Conservation (phyloP, 2,329 filamentous ascomycete genomes). For the Cordyceps militaris region DNA sequence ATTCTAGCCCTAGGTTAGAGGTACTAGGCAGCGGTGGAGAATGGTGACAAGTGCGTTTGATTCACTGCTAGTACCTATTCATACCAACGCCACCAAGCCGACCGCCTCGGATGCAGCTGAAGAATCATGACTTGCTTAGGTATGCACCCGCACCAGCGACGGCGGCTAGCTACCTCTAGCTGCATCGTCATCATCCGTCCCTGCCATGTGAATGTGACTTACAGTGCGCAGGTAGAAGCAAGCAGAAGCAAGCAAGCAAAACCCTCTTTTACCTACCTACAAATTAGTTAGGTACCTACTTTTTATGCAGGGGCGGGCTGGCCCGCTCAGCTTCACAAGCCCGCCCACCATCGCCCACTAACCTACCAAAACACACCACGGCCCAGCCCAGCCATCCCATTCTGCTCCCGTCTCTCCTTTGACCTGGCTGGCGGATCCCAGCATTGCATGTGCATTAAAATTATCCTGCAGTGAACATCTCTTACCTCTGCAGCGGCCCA, state of each 20-base stretch:
- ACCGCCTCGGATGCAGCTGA: neutral
- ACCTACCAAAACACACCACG: neutral
- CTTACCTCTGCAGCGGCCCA: neutral
- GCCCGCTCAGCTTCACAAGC: neutral
- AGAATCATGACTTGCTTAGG: neutral
- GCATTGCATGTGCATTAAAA: neutral
- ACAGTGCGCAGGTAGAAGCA: no score
- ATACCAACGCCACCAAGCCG: neutral
- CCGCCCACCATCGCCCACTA: neutral
- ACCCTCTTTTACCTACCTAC: no score
- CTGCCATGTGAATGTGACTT: neutral
- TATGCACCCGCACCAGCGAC: neutral
- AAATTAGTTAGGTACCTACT: neutral
- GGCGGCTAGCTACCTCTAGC: no score
- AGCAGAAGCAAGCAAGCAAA: no score
- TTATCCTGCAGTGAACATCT: neutral
- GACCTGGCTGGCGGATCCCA: neutral
- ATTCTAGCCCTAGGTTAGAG: no score
- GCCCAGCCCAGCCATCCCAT: conserved; percentile 7
- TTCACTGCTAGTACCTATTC: neutral
- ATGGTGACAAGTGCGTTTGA: neutral
- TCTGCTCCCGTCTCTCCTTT: neutral
- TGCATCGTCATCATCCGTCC: no score
- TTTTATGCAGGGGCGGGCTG: conserved; percentile 1
- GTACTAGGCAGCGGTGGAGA: neutral